These are phyloP conservation scores for Penicillium oxalicum DNA, from an alignment of 2,329 filamentous ascomycete species.

Conservation along the genomic window DNA sequence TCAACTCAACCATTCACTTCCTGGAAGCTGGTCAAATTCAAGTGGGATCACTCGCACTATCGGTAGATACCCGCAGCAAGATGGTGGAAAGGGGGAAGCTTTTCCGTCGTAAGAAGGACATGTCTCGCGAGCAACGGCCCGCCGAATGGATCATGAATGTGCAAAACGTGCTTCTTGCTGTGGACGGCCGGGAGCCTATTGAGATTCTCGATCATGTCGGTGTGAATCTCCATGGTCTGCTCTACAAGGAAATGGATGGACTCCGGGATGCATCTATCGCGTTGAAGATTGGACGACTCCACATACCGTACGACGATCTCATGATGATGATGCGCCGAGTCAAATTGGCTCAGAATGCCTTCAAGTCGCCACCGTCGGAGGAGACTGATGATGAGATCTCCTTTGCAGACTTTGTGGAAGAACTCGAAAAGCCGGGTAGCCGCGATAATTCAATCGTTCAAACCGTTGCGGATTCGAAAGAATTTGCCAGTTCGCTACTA, in stretches of 20 bases:
- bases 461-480: slow-evolving; percentile 84
- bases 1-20: slow-evolving; percentile 70
- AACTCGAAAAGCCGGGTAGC: slow-evolving; percentile 63
- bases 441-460: slow-evolving; percentile 65
- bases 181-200: slow-evolving; percentile 74
- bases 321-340: slow-evolving; percentile 39
- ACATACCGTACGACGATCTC: slow-evolving; percentile 85
- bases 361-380: slow-evolving; percentile 30
- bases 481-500: slow-evolving; percentile 83
- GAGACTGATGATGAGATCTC: slow-evolving; percentile 55
- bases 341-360: slow-evolving; percentile 30
- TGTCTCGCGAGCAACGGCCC: slow-evolving; percentile 60
- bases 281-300: slow-evolving; percentile 82
- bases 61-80: slow-evolving; percentile 85
- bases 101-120: slow-evolving; percentile 70
- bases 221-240: slow-evolving; percentile 83
- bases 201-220: slow-evolving; percentile 84
- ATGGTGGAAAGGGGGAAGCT: slow-evolving; percentile 85
- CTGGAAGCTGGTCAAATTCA: slow-evolving; percentile 78
- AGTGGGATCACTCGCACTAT: slow-evolving; percentile 74
- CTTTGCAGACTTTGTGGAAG: slow-evolving; percentile 67
- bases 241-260: slow-evolving; percentile 79
- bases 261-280: slow-evolving; percentile 84
- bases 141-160: slow-evolving; percentile 91
- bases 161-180: slow-evolving; percentile 81